These are phyloP conservation scores for Leccinum angustisporum DNA, from an alignment of 1,284 basidiomycete species.

Conservation along the genomic window DNA sequence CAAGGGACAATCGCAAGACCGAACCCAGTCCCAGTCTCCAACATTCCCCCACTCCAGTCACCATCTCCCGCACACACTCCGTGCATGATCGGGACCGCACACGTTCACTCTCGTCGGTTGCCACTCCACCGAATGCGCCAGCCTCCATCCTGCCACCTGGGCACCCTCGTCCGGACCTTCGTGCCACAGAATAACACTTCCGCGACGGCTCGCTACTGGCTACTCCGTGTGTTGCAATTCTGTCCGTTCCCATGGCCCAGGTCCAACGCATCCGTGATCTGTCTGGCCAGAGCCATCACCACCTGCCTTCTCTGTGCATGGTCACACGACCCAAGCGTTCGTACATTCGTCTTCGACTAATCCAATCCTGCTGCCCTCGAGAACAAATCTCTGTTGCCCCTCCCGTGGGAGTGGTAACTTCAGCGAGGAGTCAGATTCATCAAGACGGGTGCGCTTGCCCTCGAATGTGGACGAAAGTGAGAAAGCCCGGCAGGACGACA, in stretches of 20 bases:
- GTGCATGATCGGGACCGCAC: conserved; percentile 24
- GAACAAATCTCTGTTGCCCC: conserved; percentile 36
- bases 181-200: conserved; percentile 3
- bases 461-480: conserved; percentile 16
- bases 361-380: conserved; percentile 27
- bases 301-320: conserved; percentile 26
- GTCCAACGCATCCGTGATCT: conserved; percentile 14
- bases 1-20: conserved; percentile 14
- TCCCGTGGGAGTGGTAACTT: conserved; percentile 23
- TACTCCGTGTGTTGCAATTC: conserved; percentile 15
- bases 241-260: conserved; percentile 20
- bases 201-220: conserved; percentile 23
- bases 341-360: conserved; percentile 10
- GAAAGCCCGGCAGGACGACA: conserved; percentile 5
- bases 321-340: conserved; percentile 10
- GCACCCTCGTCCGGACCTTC: conserved; percentile 4
- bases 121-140: conserved; percentile 26
- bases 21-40: conserved; percentile 30
- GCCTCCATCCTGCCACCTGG: conserved; percentile 20
- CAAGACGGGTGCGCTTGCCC: conserved; percentile 6
- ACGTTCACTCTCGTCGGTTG: conserved; percentile 21
- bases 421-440: conserved; percentile 18
- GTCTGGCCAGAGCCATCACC: conserved; percentile 9
- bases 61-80: conserved; percentile 26
- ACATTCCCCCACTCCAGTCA: conserved; percentile 35